Conservation (phyloP, 805 yeast species). For the Candida pseudofarinosa region DNA sequence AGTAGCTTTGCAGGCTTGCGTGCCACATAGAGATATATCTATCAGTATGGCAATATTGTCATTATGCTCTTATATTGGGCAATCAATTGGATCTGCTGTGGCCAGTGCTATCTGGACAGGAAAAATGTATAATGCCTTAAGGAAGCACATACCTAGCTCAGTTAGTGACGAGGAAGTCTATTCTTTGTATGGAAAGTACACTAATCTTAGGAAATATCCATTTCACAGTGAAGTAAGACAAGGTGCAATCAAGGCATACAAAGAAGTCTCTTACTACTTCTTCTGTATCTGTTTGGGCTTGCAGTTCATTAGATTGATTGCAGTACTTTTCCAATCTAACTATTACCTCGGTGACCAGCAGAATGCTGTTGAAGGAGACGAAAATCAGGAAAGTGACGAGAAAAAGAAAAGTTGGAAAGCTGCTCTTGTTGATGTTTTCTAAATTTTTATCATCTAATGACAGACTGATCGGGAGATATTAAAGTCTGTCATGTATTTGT, state of each 20-base stretch:
- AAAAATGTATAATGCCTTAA: constrained; percentile 26
- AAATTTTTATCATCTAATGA: too few species aligned
- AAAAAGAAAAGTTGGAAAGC: not conserved
- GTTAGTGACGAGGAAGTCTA: constrained; percentile 15
- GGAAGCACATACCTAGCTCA: constrained; percentile 21
- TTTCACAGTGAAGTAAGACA: constrained; percentile 21
- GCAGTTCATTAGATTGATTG: constrained; percentile 24
- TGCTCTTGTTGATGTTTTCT: not conserved
- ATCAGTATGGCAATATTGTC: constrained; percentile 31
- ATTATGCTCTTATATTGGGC: constrained; percentile 32
- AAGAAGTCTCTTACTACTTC: constrained; percentile 21
- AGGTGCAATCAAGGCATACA: constrained; percentile 30
- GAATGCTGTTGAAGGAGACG: not conserved
- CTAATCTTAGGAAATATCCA: constrained; percentile 17
- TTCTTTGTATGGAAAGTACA: constrained; percentile 18
- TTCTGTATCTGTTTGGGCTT: constrained; percentile 26
- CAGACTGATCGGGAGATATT: too few species aligned
- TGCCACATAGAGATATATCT: constrained; percentile 41
- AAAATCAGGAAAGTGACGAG: not conserved
- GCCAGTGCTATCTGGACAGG: constrained; percentile 30
- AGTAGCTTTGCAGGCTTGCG: constrained; percentile 38
- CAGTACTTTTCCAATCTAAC: constrained; percentile 28
- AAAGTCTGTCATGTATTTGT: too few species aligned
- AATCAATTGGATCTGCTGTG: constrained; percentile 37
- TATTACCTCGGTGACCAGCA: constrained; percentile 27